Percentiles rank a stretch among this genome's conserved stretches.
Evolutionary conservation across 2,329 filamentous ascomycete genomes (phyloP).

Genomic region (Colletotrichum sp.): DNA sequence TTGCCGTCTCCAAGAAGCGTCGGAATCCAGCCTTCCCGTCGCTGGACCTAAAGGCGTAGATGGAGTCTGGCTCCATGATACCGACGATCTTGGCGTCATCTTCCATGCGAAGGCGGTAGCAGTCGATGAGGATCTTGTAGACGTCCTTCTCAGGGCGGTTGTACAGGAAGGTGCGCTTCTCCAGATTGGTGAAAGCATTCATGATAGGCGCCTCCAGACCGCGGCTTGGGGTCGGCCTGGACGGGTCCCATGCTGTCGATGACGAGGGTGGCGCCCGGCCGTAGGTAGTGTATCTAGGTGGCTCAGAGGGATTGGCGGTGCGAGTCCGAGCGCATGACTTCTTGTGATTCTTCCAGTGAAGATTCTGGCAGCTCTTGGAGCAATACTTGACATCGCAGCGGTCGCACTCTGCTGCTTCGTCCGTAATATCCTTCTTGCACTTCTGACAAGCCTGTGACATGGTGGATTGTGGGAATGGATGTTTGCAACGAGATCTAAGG

Average conservation of each 20-base stretch:
- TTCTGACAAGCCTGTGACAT: not conserved
- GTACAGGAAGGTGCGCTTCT: conserved; percentile 45
- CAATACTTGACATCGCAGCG: conserved; percentile 43
- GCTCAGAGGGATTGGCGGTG: not conserved
- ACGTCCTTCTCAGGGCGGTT: conserved; percentile 45
- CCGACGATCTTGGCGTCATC: conserved; percentile 36
- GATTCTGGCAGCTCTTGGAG: conserved; percentile 54
- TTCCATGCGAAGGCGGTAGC: conserved; percentile 50
- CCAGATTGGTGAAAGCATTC: conserved; percentile 44
- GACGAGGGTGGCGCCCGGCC: not conserved
- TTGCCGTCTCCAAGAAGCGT: conserved; percentile 33
- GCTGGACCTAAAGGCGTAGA: conserved; percentile 28
- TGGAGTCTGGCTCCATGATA: conserved; percentile 26
- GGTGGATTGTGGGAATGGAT: not conserved
- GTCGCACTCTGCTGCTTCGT: not conserved
- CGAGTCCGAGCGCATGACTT: conserved; percentile 36
- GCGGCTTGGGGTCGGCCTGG: conserved; percentile 23
- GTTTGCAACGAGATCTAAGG: not conserved
- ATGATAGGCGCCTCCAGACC: conserved; percentile 31
- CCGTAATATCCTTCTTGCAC: not conserved
- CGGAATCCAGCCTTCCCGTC: conserved; percentile 35
- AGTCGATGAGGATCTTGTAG: conserved; percentile 50
- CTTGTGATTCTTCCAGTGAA: conserved; percentile 55
- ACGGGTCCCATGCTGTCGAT: not conserved
- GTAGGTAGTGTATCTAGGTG: not conserved